Conservation (phyloP, 441 rosid genomes). For the Populus hybrid region DNA sequence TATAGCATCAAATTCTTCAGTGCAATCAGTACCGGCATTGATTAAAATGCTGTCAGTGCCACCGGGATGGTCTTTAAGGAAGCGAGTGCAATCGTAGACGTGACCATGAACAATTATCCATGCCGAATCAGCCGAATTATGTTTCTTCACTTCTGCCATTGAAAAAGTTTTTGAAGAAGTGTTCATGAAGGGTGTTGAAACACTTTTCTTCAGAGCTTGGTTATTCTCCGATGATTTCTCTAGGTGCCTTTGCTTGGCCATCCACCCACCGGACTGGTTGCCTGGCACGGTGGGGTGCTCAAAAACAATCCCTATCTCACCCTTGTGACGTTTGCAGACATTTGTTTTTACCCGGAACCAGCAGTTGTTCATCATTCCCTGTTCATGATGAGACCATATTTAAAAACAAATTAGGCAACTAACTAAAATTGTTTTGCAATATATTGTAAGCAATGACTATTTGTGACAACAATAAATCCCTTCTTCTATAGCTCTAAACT, state of each 20-base stretch:
- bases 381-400: conserved; percentile 8
- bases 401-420: background rate
- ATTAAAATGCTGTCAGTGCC: conserved; percentile 81
- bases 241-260: conserved; percentile 75
- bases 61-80: conserved; percentile 88
- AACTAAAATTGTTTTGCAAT: too few relatives aligned
- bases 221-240: conserved; percentile 49
- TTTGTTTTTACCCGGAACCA: conserved; percentile 81
- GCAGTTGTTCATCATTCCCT: conserved; percentile 99
- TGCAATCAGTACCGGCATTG: conserved; percentile 85
- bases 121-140: conserved; percentile 64
- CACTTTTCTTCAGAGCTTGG: conserved; percentile 61
- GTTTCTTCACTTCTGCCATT: conserved; percentile 65
- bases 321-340: conserved; percentile 72
- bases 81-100: conserved; percentile 82
- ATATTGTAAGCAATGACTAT: too few relatives aligned
- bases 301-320: conserved; percentile 82
- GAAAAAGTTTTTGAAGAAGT: conserved; percentile 53
- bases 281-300: conserved; percentile 91
- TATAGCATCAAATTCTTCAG: conserved; percentile 91
- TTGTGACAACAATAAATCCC: too few relatives aligned
- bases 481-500: too few relatives aligned
- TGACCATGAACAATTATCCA: conserved; percentile 95
- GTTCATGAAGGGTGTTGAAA: conserved; percentile 89
- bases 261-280: conserved; percentile 95